Base-by-base conservation (phyloP, 306 rosid species). In the Cucurbita moschata region DNA sequence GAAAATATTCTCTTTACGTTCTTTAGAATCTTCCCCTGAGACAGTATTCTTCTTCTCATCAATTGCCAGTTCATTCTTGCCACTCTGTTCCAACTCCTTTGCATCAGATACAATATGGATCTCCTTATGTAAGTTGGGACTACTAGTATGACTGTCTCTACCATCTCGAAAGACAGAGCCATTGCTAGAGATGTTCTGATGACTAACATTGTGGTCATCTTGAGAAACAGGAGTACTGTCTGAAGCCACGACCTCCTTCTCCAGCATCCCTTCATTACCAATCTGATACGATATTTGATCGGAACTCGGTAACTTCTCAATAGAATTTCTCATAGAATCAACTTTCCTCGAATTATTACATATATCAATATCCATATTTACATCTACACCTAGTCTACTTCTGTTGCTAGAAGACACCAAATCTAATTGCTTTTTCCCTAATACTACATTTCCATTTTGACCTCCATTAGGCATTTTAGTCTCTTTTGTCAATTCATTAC, bases 381-480 rank as follows among this genome's bases (percentile, higher is more conserved):
- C 99, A 91, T 87, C 96, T 88, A 92, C 78, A 76, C 83, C 93
- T 88, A 91, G 70, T 80, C 90, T 91, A 83, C 77, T 81, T 82
- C 81, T 93, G 53, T 82, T 60, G 54, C 84, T 80, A 58, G 86
- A 81, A 80, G 90, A 87, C 84, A 82, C 91, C 14, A 83, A 82
- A 79, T 85, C 90, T 65, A 88, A 80, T 72, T 82, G 88, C 83
- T 74, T 83, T 66, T 71, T 60, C 77, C 88, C 90, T 68, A 80
- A 77, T 68, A 79, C 79, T 77, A 84, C 82, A 83, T 71, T 80
- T 84, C 86, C 80, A 81, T 76, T 79, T 80, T 84, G 92, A 74
- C 80, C 97, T 88, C 87, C 88, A 79, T 82, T 85, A 62, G 77
- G 51, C 40, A 71, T 79, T 80, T 81, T 87, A 75, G 81, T 83